Conservation (phyloP, 768 basidiomycete species). For the Naganishia randhawae region DNA sequence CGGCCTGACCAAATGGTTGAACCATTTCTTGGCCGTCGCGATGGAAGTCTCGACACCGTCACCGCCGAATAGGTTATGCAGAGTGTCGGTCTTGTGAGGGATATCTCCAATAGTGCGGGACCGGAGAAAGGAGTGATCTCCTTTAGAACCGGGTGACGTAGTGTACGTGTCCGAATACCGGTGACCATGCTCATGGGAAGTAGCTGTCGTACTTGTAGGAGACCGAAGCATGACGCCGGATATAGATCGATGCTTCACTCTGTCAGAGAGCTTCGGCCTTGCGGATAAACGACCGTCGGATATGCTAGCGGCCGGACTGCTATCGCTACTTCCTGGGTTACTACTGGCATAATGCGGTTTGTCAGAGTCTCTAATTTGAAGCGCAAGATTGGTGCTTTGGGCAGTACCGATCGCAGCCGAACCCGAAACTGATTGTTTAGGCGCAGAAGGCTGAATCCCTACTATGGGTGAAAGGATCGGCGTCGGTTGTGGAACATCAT, state of each 20-base stretch:
- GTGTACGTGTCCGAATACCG: background rate
- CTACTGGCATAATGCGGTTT: conserved; percentile 4
- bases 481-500: background rate
- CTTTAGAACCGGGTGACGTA: background rate
- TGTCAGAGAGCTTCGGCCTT: background rate
- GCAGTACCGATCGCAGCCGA: background rate
- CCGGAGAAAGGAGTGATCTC: conserved; percentile 3
- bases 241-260: conserved; percentile 5
- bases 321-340: conserved; percentile 16
- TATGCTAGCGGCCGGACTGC: conserved; percentile 11
- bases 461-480: background rate
- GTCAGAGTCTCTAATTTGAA: background rate
- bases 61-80: conserved; percentile 10
- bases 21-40: conserved; percentile 23
- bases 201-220: conserved; percentile 5
- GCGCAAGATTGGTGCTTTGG: background rate
- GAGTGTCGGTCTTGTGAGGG: conserved; percentile 3
- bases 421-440: background rate
- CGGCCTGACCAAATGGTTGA: conserved; percentile 40
- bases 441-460: no score
- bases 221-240: conserved; percentile 5
- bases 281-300: no score
- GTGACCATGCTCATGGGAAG: conserved; percentile 5
- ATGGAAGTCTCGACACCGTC: conserved; percentile 23
- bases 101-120: conserved; percentile 3